Evolutionary conservation across 305 asterid species (phyloP).

Genomic region (Withania somnifera): DNA sequence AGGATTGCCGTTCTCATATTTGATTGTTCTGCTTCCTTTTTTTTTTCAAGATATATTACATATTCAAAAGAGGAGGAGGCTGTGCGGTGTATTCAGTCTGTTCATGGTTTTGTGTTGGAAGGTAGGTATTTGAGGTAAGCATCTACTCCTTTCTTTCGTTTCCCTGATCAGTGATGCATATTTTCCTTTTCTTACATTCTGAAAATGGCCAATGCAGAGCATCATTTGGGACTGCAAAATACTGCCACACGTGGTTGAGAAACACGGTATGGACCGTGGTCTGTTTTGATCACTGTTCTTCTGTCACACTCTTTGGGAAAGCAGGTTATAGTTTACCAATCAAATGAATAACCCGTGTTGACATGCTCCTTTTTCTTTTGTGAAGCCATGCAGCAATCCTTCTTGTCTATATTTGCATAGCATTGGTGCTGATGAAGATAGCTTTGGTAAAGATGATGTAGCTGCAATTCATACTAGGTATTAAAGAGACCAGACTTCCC

Average conservation of each 20-base stretch:
- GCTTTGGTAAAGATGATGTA: constrained; percentile 89
- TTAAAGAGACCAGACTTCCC: neutral
- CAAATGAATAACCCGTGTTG: constrained; percentile 13
- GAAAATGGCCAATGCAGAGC: constrained; percentile 56
- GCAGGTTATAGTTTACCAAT: neutral
- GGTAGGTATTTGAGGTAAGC: constrained; percentile 77
- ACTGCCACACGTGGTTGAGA: constrained; percentile 95
- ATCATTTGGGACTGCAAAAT: constrained; percentile 95
- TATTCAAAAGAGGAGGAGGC: constrained; percentile 92
- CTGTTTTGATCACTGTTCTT: constrained; percentile 4
- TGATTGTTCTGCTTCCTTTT: neutral
- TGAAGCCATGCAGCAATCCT: constrained; percentile 86
- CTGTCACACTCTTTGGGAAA: neutral
- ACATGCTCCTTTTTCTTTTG: constrained; percentile 11
- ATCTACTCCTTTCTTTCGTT: constrained; percentile 11
- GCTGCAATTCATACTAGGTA: constrained; percentile 97
- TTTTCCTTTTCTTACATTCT: constrained; percentile 7
- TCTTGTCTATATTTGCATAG: constrained; percentile 85
- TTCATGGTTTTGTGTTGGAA: constrained; percentile 80
- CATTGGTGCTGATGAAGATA: constrained; percentile 90
- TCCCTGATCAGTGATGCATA: neutral
- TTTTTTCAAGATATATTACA: constrained; percentile 66
- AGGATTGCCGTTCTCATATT: neutral
- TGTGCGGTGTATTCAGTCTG: constrained; percentile 73
- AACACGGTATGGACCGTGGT: constrained; percentile 46